Base-by-base conservation (phyloP, 257 asterid genomes). In the Forsythia viridissima region DNA sequence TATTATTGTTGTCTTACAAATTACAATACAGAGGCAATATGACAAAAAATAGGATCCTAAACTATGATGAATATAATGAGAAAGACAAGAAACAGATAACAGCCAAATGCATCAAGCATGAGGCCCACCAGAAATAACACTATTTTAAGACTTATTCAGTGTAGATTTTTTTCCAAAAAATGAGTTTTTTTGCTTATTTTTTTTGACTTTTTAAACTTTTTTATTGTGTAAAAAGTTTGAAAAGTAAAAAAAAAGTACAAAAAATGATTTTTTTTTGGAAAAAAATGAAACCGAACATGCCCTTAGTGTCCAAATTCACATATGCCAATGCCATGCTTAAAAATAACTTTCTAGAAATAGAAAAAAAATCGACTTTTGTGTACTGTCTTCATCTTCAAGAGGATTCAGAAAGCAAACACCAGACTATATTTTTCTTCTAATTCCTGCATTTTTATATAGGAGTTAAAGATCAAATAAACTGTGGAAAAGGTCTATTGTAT, bases 401-500 rank as follows among this genome's bases (percentile, higher is more conserved):
- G 10, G 30, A 57, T 57, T n/a, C 8, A 7, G 30, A n/a, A 1
- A 57, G 66, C 11, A 57, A 57, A 57, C 34, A 30, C 34, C 34
- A 30, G 34, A 30, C 34, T 30, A 30, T 30, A 30, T 30, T 30
- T 30, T 30, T 15, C n/a, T 48, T 13, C 59, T 48, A 48, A 48
- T 16, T 13, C 59, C 59, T 48, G 59, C 59, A 48, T 48, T 48
- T 48, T 30, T 48, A 6, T 48, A 1, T 48, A 41, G 42, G 73
- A 1, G 8, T 80, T 79, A 90, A 34, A 84, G 81, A 76, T 90
- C 99, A 75, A 93, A 91, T 71, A 93, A 76, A 79, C 84, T 81
- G 48, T 85, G 89, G 81, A 91, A 91, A 57, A 94, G 93, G 70
- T 93, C 95, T 59, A 93, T 73, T 13, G 92, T 87, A 68, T 79